These are phyloP conservation scores for Vitis amurensis DNA, from an alignment of 164 flowering plant species.

Conservation along the genomic window DNA sequence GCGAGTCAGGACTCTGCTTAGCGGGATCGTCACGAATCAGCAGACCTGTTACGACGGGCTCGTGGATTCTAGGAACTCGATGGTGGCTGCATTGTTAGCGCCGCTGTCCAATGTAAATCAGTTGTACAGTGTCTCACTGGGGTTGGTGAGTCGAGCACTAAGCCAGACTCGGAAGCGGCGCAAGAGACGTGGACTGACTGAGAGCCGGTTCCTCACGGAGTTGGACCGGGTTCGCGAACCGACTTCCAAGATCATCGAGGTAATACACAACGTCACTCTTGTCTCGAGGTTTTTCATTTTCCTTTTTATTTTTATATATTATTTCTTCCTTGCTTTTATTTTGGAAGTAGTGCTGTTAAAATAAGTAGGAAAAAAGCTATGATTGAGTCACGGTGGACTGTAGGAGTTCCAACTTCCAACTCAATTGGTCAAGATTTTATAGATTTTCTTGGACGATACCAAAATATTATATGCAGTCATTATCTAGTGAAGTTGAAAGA, in stretches of 20 bases:
- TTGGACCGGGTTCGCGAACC: slow-evolving; percentile 14
- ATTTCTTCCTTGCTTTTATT: too few species aligned
- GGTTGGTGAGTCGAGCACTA: slow-evolving; percentile 34
- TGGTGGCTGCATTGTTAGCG: slow-evolving; percentile 14
- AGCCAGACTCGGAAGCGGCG: slow-evolving; percentile 14
- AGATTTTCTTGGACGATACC: too few species aligned
- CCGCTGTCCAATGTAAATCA: slow-evolving; percentile 23
- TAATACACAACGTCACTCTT: not conserved
- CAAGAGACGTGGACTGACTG: not conserved
- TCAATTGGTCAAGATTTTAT: too few species aligned
- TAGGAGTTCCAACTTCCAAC: too few species aligned
- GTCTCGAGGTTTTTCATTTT: too few species aligned
- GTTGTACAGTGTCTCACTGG: slow-evolving; percentile 53
- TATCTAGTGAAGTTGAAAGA: too few species aligned
- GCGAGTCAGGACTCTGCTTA: slow-evolving; percentile 31
- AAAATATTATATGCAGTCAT: too few species aligned
- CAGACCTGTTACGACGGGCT: slow-evolving; percentile 56
- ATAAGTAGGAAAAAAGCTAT: too few species aligned
- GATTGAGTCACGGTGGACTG: too few species aligned
- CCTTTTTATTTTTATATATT: too few species aligned
- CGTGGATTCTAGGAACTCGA: slow-evolving; percentile 21
- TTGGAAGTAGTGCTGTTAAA: too few species aligned
- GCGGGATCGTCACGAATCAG: slow-evolving; percentile 54
- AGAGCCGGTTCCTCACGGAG: not conserved
- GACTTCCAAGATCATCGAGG: slow-evolving; percentile 21